Conservation (phyloP, 1,139 yeast species). For the Kodamaea derodonti region DNA sequence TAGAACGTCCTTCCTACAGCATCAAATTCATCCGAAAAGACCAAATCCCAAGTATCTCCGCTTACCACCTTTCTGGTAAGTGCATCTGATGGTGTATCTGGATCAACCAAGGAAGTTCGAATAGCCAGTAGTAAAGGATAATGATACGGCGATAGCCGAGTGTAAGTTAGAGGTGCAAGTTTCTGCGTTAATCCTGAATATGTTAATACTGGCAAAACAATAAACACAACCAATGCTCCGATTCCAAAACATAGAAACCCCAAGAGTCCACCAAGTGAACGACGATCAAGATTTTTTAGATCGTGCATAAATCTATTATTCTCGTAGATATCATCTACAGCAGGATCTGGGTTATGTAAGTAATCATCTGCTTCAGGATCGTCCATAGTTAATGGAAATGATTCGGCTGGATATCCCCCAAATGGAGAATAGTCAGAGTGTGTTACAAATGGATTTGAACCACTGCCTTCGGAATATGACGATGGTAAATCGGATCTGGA, state of each 20-base stretch:
- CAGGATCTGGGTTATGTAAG: conserved; percentile 89
- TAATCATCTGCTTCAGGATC: conserved; percentile 93
- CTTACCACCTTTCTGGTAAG: conserved; percentile 38
- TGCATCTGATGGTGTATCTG: conserved; percentile 70
- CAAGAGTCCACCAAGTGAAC: conserved; percentile 54
- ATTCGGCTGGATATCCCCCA: conserved; percentile 90
- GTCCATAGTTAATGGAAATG: conserved; percentile 80
- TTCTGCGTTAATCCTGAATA: conserved; percentile 57
- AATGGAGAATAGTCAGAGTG: conserved; percentile 63
- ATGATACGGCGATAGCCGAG: conserved; percentile 50
- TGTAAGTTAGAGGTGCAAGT: conserved; percentile 29
- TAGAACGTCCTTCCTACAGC: conserved; percentile 81
- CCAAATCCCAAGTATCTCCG: conserved; percentile 68
- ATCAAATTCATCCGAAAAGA: conserved; percentile 80
- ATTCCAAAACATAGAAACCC: conserved; percentile 55
- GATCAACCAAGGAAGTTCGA: conserved; percentile 62
- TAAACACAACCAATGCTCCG: conserved; percentile 63
- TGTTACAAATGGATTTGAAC: conserved; percentile 8
- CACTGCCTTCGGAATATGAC: conserved; percentile 5
- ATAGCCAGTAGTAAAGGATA: conserved; percentile 62
- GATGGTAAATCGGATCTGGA: conserved; percentile 15
- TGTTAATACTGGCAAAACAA: conserved; percentile 71
- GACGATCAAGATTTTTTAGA: conserved; percentile 55
- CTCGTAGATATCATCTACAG: conserved; percentile 77
- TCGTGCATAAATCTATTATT: conserved; percentile 58